phyloP scores from a whole-genome alignment of 495 filamentous ascomycete species.

The Diplogelasinospora grovesii region DNA sequence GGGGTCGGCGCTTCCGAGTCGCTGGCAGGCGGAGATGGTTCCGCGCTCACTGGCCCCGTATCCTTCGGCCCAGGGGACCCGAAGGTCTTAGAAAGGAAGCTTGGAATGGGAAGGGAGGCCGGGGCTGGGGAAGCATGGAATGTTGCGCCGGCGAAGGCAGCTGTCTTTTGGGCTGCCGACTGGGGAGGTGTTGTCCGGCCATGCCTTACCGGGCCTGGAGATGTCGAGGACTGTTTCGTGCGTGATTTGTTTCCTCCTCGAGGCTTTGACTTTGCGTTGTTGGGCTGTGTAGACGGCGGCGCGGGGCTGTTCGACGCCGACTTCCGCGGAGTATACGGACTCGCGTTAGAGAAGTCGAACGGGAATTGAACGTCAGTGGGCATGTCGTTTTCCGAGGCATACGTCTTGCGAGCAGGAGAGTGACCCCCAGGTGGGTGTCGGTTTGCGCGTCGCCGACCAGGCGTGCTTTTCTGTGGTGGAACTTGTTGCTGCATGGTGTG shows the following conservation, averaged over 20 bases:
- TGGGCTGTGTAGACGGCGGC: conserved; percentile 18
- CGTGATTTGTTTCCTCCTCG: conserved; percentile 27
- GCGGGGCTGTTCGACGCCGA: conserved; percentile 15
- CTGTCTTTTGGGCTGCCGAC: conserved; percentile 23
- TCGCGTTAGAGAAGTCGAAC: conserved; percentile 15
- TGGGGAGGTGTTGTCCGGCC: conserved; percentile 37
- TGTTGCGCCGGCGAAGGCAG: conserved; percentile 84
- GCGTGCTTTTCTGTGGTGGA: conserved; percentile 26
- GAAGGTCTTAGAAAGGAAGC: conserved; percentile 78
- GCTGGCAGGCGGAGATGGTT: conserved; percentile 32
- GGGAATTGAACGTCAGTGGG: conserved; percentile 15
- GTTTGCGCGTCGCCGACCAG: conserved; percentile 35
- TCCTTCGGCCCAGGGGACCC: conserved; percentile 45
- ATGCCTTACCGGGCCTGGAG: conserved; percentile 27
- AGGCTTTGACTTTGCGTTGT: conserved; percentile 18
- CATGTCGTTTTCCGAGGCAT: conserved; percentile 46
- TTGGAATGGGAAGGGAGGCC: conserved; percentile 87
- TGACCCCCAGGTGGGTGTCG: conserved; percentile 26
- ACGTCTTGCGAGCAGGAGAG: conserved; percentile 32
- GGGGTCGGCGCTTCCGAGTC: conserved; percentile 41
- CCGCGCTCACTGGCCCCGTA: conserved; percentile 20
- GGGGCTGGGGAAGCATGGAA: conserved; percentile 95
- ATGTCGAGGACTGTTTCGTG: conserved; percentile 24
- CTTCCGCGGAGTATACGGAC: conserved; percentile 35
- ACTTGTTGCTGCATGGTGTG: conserved; percentile 14